phyloP scores from a whole-genome alignment of 352 stramenopile species.

The Phytopythium chamaehyphon region DNA sequence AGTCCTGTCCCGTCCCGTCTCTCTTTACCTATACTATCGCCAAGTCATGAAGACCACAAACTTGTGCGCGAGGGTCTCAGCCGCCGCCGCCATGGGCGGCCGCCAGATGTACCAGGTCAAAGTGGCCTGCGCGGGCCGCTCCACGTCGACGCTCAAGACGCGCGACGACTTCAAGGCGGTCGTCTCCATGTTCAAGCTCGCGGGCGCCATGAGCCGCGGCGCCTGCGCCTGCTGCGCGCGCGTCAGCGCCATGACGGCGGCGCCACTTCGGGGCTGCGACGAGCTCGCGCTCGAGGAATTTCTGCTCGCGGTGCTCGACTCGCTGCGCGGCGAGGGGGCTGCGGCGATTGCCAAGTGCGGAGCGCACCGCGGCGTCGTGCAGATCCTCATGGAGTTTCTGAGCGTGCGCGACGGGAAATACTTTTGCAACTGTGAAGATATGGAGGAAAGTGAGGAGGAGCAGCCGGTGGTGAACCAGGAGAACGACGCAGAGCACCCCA shows the following conservation, averaged over 20 bases:
- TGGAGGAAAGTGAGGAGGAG: no score
- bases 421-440: conserved; percentile 60
- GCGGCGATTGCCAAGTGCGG: conserved; percentile 51
- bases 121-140: conserved; percentile 70
- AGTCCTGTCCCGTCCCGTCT: background rate
- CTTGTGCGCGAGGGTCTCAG: conserved; percentile 51
- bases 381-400: conserved; percentile 85
- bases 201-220: conserved; percentile 60
- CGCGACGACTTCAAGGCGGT: conserved; percentile 83
- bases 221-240: conserved; percentile 52
- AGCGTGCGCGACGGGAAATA: conserved; percentile 71
- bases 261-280: conserved; percentile 37
- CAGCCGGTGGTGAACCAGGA: no score
- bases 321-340: conserved; percentile 42
- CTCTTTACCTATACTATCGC: background rate
- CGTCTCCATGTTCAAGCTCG: conserved; percentile 78
- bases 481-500: conserved; percentile 56
- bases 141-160: conserved; percentile 76
- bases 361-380: conserved; percentile 65
- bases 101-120: conserved; percentile 85
- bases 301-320: conserved; percentile 41
- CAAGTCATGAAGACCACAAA: conserved; percentile 42
- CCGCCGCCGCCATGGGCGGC: conserved; percentile 59
- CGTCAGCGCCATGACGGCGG: conserved; percentile 36
- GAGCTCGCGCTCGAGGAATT: conserved; percentile 59